phyloP scores from a whole-genome alignment of 306 rosid species.

The Lagenaria siceraria region DNA sequence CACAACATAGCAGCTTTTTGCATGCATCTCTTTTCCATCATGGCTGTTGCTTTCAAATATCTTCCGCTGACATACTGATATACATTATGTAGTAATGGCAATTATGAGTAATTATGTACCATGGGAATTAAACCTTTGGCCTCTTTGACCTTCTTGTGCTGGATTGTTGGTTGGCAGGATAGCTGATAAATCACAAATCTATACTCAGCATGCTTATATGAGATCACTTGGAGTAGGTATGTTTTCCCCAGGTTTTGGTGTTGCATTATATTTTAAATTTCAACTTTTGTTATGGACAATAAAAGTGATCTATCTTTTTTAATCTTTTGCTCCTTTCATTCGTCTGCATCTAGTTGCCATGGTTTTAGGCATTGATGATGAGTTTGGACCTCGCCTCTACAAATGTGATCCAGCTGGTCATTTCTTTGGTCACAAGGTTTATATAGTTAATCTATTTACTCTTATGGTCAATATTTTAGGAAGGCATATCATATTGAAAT shows the following conservation, averaged over 20 bases:
- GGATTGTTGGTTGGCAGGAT: slow-evolving; percentile 37
- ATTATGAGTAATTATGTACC: not conserved
- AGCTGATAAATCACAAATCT: slow-evolving; percentile 94
- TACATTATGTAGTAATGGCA: not conserved
- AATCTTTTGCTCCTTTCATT: not conserved
- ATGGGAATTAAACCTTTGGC: not conserved
- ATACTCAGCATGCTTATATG: slow-evolving; percentile 99
- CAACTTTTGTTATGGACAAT: not conserved
- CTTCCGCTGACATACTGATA: not conserved
- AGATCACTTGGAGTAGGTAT: slow-evolving; percentile 97
- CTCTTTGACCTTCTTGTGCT: not conserved
- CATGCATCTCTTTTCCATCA: not conserved
- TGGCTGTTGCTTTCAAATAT: not conserved
- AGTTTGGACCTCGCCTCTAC: slow-evolving; percentile 69
- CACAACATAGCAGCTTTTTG: not conserved
- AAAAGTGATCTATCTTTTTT: not conserved
- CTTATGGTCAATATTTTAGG: not conserved
- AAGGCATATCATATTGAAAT: not conserved
- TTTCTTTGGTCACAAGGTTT: slow-evolving; percentile 97
- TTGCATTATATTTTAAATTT: not conserved
- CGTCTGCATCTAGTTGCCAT: slow-evolving; percentile 48
- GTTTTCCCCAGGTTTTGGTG: slow-evolving; percentile 9
- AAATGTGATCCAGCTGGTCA: slow-evolving; percentile 99
- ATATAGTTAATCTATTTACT: not conserved
- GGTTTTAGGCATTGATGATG: slow-evolving; percentile 94